These are phyloP conservation scores for Phytophthora ohioensis DNA, from an alignment of 352 stramenopile genomes.

Conservation along the genomic window DNA sequence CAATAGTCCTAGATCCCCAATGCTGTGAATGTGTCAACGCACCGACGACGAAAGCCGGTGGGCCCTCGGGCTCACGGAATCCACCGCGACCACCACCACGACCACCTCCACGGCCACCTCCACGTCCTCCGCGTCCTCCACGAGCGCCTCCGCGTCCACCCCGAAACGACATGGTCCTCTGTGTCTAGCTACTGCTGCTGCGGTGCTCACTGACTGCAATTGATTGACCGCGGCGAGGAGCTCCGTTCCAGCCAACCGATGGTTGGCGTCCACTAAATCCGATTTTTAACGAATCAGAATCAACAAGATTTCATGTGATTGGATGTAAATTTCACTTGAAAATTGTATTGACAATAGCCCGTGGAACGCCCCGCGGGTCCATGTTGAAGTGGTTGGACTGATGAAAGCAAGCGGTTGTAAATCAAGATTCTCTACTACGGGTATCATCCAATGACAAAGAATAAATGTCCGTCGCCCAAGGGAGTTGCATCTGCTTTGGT, in stretches of 20 bases:
- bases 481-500: no score
- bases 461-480: no score
- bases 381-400: constrained; percentile 12
- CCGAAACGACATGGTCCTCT: constrained; percentile 63
- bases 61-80: constrained; percentile 70
- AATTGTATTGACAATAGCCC: not conserved
- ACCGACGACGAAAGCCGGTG: constrained; percentile 79
- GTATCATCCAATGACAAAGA: no score
- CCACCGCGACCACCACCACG: constrained; percentile 50
- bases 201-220: constrained; percentile 19
- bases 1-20: not conserved
- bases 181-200: constrained; percentile 9
- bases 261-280: constrained; percentile 29
- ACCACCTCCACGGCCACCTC: constrained; percentile 42
- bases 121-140: constrained; percentile 62
- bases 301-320: not conserved
- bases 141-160: constrained; percentile 57
- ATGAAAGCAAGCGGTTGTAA: no score
- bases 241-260: constrained; percentile 41
- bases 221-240: constrained; percentile 21
- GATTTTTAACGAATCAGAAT: constrained; percentile 24
- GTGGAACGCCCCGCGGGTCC: not conserved
- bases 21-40: constrained; percentile 11
- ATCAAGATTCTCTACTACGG: no score
- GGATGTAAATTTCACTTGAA: constrained; percentile 3